Percentiles rank a stretch among this genome's conserved stretches.
These are phyloP conservation scores for Pogostemon cablin DNA, from an alignment of 257 asterid species.

Conservation along the genomic window DNA sequence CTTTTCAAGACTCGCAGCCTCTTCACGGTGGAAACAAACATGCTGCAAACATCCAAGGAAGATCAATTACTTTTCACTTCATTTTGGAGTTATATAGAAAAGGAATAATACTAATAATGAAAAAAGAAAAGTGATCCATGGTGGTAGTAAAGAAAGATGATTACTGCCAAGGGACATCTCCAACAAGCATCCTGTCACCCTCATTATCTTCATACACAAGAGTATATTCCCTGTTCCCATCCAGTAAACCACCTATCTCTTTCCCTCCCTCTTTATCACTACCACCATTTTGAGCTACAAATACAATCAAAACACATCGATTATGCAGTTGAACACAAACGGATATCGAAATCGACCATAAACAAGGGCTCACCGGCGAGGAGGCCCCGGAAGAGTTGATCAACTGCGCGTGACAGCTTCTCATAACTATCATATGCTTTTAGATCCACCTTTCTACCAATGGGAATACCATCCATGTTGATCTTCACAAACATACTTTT, in stretches of 20 bases:
- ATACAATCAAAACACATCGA: not conserved
- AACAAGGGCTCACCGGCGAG: conserved; percentile 53
- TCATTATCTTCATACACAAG: conserved; percentile 91
- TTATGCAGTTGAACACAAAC: not conserved
- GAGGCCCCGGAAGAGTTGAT: conserved; percentile 81
- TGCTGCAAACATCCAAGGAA: conserved; percentile 48
- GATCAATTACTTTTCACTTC: not conserved
- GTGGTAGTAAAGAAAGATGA: conserved; percentile 39
- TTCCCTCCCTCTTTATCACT: conserved; percentile 52
- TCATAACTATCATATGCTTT: conserved; percentile 72
- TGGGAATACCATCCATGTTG: conserved; percentile 94
- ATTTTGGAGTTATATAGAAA: conserved; percentile 1
- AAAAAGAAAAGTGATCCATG: conserved; percentile 30
- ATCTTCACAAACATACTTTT: conserved; percentile 81
- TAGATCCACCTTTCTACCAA: conserved; percentile 88
- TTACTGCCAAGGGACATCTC: conserved; percentile 98
- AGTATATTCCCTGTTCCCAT: conserved; percentile 82
- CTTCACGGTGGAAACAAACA: conserved; percentile 83
- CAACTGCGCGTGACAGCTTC: conserved; percentile 71
- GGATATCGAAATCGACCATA: not conserved
- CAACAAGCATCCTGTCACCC: conserved; percentile 96
- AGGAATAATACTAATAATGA: conserved; percentile 1
- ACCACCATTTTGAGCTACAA: conserved; percentile 66
- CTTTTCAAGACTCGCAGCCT: conserved; percentile 86
- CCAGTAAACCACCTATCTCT: conserved; percentile 52